phyloP scores from a whole-genome alignment of 2,329 filamentous ascomycete genomes.

The Pseudogymnoascus sp. region DNA sequence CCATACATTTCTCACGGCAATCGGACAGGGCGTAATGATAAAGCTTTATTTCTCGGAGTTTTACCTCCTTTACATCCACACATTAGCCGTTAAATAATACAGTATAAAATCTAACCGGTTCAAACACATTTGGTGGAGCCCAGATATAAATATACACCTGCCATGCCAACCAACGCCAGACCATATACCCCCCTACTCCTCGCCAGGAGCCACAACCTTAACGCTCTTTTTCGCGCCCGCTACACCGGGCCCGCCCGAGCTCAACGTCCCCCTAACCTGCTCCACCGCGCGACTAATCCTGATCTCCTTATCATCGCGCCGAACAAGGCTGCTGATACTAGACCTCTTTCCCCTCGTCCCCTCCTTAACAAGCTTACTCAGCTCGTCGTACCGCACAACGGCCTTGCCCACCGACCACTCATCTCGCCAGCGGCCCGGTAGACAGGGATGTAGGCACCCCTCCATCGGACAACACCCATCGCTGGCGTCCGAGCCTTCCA shows the following conservation, averaged over 20 bases:
- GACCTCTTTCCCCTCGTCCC: conserved; percentile 17
- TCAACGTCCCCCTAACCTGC: conserved; percentile 47
- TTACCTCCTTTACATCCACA: neutral
- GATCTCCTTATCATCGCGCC: conserved; percentile 47
- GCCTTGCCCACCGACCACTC: conserved; percentile 31
- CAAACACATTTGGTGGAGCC: neutral
- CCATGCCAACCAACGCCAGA: neutral
- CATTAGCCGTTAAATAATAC: conserved; percentile 1
- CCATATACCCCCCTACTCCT: conserved; percentile 9
- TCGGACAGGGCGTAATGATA: neutral
- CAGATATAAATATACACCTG: neutral
- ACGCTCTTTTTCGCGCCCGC: conserved; percentile 53
- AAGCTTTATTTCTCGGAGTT: neutral
- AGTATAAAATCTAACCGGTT: neutral
- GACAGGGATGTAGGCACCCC: conserved; percentile 57
- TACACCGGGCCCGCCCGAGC: conserved; percentile 16
- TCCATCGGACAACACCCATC: conserved; percentile 59
- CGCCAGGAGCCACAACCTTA: conserved; percentile 43
- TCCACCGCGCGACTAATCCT: conserved; percentile 55
- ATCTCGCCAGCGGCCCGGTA: conserved; percentile 49
- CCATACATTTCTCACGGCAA: neutral
- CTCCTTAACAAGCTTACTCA: conserved; percentile 21
- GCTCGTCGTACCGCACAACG: conserved; percentile 31
- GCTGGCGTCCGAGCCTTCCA: conserved; percentile 30
- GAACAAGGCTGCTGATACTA: conserved; percentile 25